phyloP scores from a whole-genome alignment of 805 yeast genomes.

The Millerago galiae region DNA sequence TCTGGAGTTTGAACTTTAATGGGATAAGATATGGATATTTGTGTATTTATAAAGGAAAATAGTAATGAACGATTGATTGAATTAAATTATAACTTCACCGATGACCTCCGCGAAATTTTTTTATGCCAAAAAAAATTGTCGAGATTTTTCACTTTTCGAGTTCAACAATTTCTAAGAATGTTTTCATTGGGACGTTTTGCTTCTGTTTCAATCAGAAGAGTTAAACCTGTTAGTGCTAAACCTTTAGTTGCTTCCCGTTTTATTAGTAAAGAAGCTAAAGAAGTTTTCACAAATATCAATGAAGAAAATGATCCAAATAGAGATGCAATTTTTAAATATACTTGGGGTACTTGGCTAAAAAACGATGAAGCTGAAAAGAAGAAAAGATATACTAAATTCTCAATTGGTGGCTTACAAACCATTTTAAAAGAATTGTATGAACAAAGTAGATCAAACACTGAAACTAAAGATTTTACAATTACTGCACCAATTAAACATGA shows the following conservation, averaged over 20 bases:
- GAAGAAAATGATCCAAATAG: slow-evolving; percentile 64
- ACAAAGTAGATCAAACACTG: slow-evolving; percentile 29
- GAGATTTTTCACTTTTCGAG: no score
- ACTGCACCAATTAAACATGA: slow-evolving; percentile 31
- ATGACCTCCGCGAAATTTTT: no score
- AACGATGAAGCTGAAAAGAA: slow-evolving; percentile 71
- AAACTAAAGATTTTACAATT: slow-evolving; percentile 21
- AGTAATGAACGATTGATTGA: no score
- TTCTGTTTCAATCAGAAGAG: background rate
- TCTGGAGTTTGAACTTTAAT: slow-evolving; percentile 1
- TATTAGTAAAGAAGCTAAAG: slow-evolving; percentile 26
- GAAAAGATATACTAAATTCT: slow-evolving; percentile 73
- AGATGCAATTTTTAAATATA: slow-evolving; percentile 71
- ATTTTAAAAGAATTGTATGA: slow-evolving; percentile 40
- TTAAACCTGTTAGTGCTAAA: background rate
- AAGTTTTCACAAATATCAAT: slow-evolving; percentile 43
- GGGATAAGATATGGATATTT: no score
- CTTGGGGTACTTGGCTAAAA: slow-evolving; percentile 94
- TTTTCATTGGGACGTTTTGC: no score
- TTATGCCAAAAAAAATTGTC: no score
- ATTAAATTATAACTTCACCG: no score
- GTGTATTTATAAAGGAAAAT: no score
- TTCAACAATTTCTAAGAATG: no score
- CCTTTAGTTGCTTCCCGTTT: slow-evolving; percentile 16
- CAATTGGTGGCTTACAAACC: slow-evolving; percentile 66